Evolutionary conservation across 2,329 filamentous ascomycete species (phyloP).

Genomic region (Dendryphion nanum): DNA sequence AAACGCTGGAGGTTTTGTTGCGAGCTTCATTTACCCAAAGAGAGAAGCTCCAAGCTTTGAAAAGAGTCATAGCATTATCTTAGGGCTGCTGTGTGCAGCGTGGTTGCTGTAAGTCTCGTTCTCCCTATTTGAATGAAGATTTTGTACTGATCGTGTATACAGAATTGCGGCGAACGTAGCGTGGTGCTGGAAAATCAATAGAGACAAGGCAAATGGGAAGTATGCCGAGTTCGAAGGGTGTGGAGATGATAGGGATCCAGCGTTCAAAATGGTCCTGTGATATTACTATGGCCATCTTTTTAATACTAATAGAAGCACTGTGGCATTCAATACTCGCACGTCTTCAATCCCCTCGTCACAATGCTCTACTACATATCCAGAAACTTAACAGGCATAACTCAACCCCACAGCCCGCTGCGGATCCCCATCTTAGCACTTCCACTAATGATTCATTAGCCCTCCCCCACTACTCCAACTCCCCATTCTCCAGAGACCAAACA

Average conservation of each 20-base stretch:
- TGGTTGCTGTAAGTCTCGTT: slow-evolving; percentile 61
- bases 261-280: slow-evolving; percentile 60
- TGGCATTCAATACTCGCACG: too few species aligned
- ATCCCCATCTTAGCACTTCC: too few species aligned
- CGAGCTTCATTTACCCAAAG: slow-evolving; percentile 62
- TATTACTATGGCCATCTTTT: too few species aligned
- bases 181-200: slow-evolving; percentile 63
- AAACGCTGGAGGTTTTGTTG: slow-evolving; percentile 66
- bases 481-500: too few species aligned
- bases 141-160: too few species aligned
- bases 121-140: not conserved
- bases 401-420: too few species aligned
- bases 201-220: slow-evolving; percentile 60
- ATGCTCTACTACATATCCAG: too few species aligned
- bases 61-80: slow-evolving; percentile 60
- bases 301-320: too few species aligned
- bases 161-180: slow-evolving; percentile 61
- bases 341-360: too few species aligned
- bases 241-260: slow-evolving; percentile 63
- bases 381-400: too few species aligned
- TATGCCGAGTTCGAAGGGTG: slow-evolving; percentile 57
- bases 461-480: too few species aligned
- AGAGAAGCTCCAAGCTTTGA: slow-evolving; percentile 58
- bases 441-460: too few species aligned
- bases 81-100: slow-evolving; percentile 59